These are phyloP conservation scores for Lagenaria siceraria DNA, from an alignment of 306 rosid genomes.

Conservation along the genomic window DNA sequence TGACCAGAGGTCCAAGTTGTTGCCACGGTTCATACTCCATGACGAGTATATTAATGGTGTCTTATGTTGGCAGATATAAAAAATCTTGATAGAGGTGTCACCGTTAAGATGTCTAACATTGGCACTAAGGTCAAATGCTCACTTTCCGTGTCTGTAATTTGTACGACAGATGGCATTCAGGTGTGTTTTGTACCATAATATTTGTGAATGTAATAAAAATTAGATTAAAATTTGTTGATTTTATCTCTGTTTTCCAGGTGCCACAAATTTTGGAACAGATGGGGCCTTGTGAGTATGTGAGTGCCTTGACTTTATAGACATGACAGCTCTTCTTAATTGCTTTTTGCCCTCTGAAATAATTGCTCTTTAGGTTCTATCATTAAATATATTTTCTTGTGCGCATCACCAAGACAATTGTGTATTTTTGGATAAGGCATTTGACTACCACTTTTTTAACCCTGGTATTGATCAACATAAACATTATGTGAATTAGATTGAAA, in stretches of 20 bases:
- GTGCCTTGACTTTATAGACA: constrained; percentile 23
- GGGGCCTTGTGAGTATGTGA: constrained; percentile 73
- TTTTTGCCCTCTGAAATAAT: background rate
- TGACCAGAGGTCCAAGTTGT: background rate
- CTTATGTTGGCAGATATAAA: constrained; percentile 51
- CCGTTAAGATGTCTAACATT: constrained; percentile 59
- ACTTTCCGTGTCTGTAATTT: constrained; percentile 68
- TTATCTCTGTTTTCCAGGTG: constrained; percentile 39
- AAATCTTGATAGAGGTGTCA: constrained; percentile 61
- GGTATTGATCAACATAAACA: background rate
- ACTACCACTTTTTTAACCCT: background rate
- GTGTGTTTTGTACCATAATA: constrained; percentile 20
- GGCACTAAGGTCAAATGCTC: constrained; percentile 56
- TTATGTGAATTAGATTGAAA: background rate
- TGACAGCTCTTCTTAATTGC: background rate
- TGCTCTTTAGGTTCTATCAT: background rate
- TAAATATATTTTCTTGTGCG: background rate
- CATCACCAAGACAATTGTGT: background rate
- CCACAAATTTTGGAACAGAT: constrained; percentile 39
- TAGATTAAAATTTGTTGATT: background rate
- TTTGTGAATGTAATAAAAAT: constrained; percentile 10
- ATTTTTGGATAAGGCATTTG: background rate
- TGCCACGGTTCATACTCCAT: background rate
- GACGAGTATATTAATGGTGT: constrained; percentile 5
- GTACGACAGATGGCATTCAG: constrained; percentile 51